phyloP scores from a whole-genome alignment of 2,329 filamentous ascomycete species.

The Aspergillus piperis region DNA sequence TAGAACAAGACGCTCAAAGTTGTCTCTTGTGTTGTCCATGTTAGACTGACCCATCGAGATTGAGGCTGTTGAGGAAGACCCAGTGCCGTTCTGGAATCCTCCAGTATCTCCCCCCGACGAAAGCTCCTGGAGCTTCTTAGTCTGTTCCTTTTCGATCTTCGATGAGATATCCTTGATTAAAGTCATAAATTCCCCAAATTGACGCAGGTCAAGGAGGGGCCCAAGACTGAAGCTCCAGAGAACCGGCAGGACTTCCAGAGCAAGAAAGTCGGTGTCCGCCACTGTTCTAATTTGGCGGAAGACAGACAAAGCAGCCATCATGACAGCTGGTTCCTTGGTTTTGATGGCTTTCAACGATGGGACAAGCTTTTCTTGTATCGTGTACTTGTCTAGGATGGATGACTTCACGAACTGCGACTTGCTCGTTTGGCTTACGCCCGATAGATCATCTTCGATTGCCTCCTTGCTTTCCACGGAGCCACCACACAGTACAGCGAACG shows the following conservation, averaged over 20 bases:
- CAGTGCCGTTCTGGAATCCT: slow-evolving; percentile 40
- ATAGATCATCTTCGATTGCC: slow-evolving; percentile 67
- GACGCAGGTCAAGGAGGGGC: slow-evolving; percentile 80
- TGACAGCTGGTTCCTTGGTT: slow-evolving; percentile 95
- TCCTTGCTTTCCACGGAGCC: slow-evolving; percentile 58
- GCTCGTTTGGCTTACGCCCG: slow-evolving; percentile 59
- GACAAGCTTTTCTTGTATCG: slow-evolving; percentile 95
- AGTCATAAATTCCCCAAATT: slow-evolving; percentile 88
- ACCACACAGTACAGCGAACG: slow-evolving; percentile 86
- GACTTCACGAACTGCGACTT: slow-evolving; percentile 65
- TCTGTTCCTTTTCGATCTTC: slow-evolving; percentile 85
- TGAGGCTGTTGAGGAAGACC: slow-evolving; percentile 28
- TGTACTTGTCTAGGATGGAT: slow-evolving; percentile 91
- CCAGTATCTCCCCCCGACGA: slow-evolving; percentile 59
- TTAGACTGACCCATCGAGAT: slow-evolving; percentile 45
- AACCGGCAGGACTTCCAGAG: slow-evolving; percentile 84
- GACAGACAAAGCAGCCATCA: slow-evolving; percentile 87
- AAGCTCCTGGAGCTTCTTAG: slow-evolving; percentile 82
- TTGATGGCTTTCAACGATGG: slow-evolving; percentile 90
- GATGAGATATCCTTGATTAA: slow-evolving; percentile 78
- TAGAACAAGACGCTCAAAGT: slow-evolving; percentile 89
- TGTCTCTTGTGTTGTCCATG: slow-evolving; percentile 61
- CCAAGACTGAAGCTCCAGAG: slow-evolving; percentile 92
- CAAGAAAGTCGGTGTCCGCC: slow-evolving; percentile 87
- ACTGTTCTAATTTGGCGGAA: slow-evolving; percentile 78